Conservation (phyloP, 2,329 filamentous ascomycete genomes). For the Colletotrichum sp. region DNA sequence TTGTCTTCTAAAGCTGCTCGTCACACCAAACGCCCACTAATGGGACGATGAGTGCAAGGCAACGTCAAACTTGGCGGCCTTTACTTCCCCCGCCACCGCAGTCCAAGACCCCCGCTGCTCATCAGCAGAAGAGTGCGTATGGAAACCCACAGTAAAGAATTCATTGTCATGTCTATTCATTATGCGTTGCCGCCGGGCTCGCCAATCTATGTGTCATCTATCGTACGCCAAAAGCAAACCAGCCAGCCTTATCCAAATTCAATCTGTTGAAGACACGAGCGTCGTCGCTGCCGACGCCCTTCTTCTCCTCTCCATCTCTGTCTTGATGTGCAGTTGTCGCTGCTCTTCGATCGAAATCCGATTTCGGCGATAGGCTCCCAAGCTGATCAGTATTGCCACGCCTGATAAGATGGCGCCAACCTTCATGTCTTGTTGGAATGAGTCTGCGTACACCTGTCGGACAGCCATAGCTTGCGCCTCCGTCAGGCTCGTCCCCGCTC, state of each 20-base stretch:
- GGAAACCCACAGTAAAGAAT: background rate
- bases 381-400: constrained; percentile 41
- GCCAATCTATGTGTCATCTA: background rate
- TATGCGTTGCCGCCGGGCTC: background rate
- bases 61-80: background rate
- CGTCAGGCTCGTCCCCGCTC: constrained; percentile 26
- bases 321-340: constrained; percentile 8
- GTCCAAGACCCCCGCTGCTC: background rate
- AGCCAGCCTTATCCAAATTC: background rate
- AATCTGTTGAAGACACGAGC: constrained; percentile 12
- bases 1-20: background rate
- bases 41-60: background rate
- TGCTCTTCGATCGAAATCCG: constrained; percentile 32
- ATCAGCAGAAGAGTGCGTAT: background rate
- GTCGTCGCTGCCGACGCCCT: constrained; percentile 15
- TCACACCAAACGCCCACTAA: background rate
- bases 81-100: background rate
- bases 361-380: constrained; percentile 42
- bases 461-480: constrained; percentile 34
- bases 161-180: background rate
- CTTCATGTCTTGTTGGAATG: constrained; percentile 53
- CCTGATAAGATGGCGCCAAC: constrained; percentile 47
- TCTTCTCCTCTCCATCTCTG: constrained; percentile 5
- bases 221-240: background rate
- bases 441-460: constrained; percentile 44